phyloP scores from a whole-genome alignment of 768 basidiomycete genomes.

The Naematelia encephala region DNA sequence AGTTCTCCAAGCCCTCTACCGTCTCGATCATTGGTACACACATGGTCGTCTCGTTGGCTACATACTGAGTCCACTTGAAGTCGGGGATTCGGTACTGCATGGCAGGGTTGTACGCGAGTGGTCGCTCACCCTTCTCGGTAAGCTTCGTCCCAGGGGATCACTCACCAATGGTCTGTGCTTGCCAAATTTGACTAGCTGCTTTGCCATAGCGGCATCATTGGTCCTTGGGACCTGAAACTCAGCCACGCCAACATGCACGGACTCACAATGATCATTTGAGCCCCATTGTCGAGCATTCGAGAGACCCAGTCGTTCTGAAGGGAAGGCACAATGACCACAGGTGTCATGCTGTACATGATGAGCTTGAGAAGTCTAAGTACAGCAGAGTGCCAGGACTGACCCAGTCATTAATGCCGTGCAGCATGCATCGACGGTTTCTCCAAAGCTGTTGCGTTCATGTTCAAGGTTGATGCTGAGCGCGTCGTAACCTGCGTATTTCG shows the following conservation, averaged over 20 bases:
- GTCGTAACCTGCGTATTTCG: constrained; percentile 15
- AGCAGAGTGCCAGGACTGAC: constrained; percentile 7
- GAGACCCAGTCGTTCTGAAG: constrained; percentile 15
- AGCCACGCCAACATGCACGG: background rate
- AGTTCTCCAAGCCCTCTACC: constrained; percentile 17
- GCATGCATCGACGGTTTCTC: constrained; percentile 3
- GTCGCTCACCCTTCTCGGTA: too few species aligned
- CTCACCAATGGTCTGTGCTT: constrained; percentile 15
- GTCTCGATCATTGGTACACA: constrained; percentile 20
- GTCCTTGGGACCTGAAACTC: constrained; percentile 4
- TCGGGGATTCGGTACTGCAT: constrained; percentile 17
- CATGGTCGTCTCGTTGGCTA: constrained; percentile 10
- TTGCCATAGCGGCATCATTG: constrained; percentile 8
- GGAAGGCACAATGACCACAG: constrained; percentile 6
- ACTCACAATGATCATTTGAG: constrained; percentile 18
- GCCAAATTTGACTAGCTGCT: constrained; percentile 1
- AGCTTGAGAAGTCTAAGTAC: too few species aligned
- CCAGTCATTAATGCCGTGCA: constrained; percentile 4
- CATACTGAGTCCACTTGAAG: constrained; percentile 2
- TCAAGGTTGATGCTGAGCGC: constrained; percentile 20
- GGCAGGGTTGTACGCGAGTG: constrained; percentile 12
- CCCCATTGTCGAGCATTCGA: constrained; percentile 15
- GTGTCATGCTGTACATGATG: constrained; percentile 8
- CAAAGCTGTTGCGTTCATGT: constrained; percentile 12
- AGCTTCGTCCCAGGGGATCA: too few species aligned